A percentile compares a stretch with the other conserved stretches of the same genome.
Evolutionary conservation across 2,329 filamentous ascomycete genomes (phyloP).

Genomic region (Penicillium sp.): DNA sequence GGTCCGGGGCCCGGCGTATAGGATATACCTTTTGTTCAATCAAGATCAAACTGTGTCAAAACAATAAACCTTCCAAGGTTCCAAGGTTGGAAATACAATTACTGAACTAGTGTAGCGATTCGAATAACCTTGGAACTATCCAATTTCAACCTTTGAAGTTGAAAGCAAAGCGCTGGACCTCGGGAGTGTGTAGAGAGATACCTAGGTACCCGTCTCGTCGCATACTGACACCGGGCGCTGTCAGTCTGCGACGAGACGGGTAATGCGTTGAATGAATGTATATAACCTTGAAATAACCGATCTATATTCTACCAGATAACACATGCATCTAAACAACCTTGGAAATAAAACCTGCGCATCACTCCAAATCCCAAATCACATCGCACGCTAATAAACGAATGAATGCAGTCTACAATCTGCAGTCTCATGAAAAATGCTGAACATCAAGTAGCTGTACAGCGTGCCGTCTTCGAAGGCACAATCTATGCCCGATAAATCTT

Average conservation of each 20-base stretch:
- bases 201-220: no score
- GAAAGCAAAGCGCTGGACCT: no score
- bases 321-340: constrained; percentile 7
- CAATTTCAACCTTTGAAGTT: no score
- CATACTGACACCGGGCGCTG: no score
- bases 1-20: constrained; percentile 25
- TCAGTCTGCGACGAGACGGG: no score
- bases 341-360: constrained; percentile 1
- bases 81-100: no score
- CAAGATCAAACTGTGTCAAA: constrained; percentile 15
- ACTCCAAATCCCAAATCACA: constrained; percentile 2
- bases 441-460: neutral
- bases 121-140: no score
- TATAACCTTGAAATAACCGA: neutral
- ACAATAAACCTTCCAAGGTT: no score
- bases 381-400: constrained; percentile 10
- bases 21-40: constrained; percentile 29
- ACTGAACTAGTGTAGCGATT: no score
- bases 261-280: no score
- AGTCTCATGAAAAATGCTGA: neutral
- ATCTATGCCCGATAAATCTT: constrained; percentile 55
- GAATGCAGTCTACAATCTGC: neutral
- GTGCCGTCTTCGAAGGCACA: constrained; percentile 2
- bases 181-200: no score
- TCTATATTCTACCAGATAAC: constrained; percentile 10